Evolutionary conservation across 2,329 filamentous ascomycete species (phyloP).

Genomic region (Epicoccum nigrum): DNA sequence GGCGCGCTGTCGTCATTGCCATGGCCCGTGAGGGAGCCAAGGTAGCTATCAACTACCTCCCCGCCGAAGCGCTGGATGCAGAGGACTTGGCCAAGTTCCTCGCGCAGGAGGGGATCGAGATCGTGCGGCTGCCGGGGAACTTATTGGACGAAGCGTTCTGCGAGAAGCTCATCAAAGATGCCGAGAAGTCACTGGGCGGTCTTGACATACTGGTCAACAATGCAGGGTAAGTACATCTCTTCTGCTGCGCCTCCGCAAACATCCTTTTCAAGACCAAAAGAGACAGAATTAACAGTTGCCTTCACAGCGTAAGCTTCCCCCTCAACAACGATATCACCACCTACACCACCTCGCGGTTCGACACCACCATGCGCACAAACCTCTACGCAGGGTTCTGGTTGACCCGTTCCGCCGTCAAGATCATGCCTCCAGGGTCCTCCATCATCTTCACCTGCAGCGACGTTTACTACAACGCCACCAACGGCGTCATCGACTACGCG

Average conservation of each 20-base stretch:
- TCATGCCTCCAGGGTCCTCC: constrained; percentile 13
- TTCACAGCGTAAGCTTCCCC: not conserved
- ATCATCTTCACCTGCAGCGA: constrained; percentile 77
- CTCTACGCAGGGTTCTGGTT: not conserved
- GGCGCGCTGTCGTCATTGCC: constrained; percentile 72
- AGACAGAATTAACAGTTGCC: not conserved
- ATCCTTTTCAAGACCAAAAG: no score
- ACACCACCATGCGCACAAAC: constrained; percentile 70
- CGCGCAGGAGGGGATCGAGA: constrained; percentile 63
- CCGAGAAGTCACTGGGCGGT: constrained; percentile 65
- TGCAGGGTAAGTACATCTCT: constrained; percentile 9
- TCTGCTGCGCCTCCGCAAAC: no score
- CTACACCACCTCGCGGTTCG: constrained; percentile 61
- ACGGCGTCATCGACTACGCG: constrained; percentile 76
- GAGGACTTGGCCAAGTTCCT: constrained; percentile 74
- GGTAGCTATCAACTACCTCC: constrained; percentile 72
- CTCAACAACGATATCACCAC: constrained; percentile 54
- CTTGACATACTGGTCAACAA: constrained; percentile 64
- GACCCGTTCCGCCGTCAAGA: not conserved
- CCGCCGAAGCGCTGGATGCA: constrained; percentile 76
- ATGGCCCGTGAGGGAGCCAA: constrained; percentile 81
- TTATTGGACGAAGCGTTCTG: constrained; percentile 69
- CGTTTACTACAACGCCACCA: constrained; percentile 74
- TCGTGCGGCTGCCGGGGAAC: constrained; percentile 53
- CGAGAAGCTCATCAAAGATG: constrained; percentile 68